Percentiles rank a stretch among this genome's conserved stretches.
Conservation (phyloP, 805 yeast genomes). For the Ogataea zsoltii region DNA sequence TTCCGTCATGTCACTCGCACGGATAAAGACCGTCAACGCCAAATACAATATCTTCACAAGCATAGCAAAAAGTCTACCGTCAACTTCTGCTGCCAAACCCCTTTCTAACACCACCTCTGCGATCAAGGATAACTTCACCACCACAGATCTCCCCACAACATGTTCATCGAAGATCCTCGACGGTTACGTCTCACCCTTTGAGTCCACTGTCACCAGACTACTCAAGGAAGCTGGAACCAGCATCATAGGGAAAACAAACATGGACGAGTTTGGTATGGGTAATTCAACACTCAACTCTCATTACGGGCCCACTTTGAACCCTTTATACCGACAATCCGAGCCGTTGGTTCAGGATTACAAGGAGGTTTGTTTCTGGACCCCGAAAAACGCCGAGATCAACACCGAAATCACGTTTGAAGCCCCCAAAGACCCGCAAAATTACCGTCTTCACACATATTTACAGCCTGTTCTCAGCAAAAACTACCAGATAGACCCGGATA, state of each 20-base stretch:
- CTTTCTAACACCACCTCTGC: conserved; percentile 43
- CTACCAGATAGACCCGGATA: conserved; percentile 22
- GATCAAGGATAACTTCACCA: conserved; percentile 80
- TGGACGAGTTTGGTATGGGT: conserved; percentile 99
- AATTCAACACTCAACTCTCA: conserved; percentile 58
- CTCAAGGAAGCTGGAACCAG: conserved; percentile 53
- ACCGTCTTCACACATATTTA: conserved; percentile 14
- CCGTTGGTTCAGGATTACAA: conserved; percentile 25
- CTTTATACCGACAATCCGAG: conserved; percentile 32
- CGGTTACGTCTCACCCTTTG: conserved; percentile 71
- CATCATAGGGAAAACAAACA: conserved; percentile 77
- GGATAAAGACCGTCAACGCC: conserved; percentile 15
- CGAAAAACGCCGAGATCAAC: conserved; percentile 8
- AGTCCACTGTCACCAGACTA: conserved; percentile 68
- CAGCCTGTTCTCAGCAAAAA: conserved; percentile 18
- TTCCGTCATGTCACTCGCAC: not conserved
- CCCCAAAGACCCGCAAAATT: conserved; percentile 19
- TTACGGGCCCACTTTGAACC: conserved; percentile 62
- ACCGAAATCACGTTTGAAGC: conserved; percentile 43
- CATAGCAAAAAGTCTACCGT: conserved; percentile 22
- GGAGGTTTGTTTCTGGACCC: conserved; percentile 29
- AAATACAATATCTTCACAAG: conserved; percentile 42
- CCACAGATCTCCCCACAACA: conserved; percentile 65
- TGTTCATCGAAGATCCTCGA: conserved; percentile 70
- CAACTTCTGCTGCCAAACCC: conserved; percentile 11